Evolutionary conservation across 1,284 basidiomycete genomes (phyloP).

Genomic region (Ganoderma sp.): DNA sequence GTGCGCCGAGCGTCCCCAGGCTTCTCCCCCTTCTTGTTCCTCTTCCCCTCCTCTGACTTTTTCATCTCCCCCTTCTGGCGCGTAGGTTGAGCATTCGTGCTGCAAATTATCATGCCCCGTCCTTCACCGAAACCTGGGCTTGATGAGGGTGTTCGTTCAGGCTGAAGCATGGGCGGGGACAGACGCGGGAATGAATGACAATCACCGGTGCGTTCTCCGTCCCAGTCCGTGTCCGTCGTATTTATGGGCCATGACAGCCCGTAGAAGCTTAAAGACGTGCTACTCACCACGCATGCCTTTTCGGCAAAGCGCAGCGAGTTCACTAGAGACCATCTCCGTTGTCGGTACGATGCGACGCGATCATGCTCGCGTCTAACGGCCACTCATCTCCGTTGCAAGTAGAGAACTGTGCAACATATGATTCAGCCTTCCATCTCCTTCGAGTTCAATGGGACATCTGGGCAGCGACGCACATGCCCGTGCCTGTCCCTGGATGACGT

Average conservation of each 20-base stretch:
- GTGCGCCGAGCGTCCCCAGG: neutral
- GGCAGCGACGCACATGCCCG: slow-evolving; percentile 1
- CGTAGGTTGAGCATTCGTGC: too few relatives aligned
- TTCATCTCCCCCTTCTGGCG: neutral
- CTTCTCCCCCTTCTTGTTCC: neutral
- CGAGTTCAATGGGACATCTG: neutral
- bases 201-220: neutral
- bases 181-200: neutral
- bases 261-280: neutral
- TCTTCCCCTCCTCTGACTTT: neutral
- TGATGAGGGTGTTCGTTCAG: neutral
- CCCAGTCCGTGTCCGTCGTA: neutral
- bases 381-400: slow-evolving; percentile 1
- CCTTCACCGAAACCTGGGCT: neutral
- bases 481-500: slow-evolving; percentile 25
- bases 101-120: too few relatives aligned
- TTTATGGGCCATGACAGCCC: neutral
- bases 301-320: neutral
- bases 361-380: neutral
- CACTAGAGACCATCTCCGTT: neutral
- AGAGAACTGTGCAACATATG: neutral
- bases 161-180: neutral
- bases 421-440: neutral
- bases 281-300: neutral
- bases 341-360: neutral